Conservation (phyloP, 164 flowering plant genomes). For the Magnolia officinalis region DNA sequence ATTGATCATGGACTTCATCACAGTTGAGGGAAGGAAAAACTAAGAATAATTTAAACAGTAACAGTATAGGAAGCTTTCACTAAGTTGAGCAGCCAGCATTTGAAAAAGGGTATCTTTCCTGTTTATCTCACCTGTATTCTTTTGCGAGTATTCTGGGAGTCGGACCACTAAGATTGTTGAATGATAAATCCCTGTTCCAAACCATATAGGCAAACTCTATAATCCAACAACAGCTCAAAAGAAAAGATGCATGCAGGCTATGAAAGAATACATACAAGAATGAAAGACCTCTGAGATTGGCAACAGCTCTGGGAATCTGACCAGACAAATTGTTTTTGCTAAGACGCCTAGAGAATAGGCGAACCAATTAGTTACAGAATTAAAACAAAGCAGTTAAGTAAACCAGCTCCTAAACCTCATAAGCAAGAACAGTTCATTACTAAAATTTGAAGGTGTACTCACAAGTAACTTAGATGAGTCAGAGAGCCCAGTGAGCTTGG, state of each 20-base stretch:
- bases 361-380: slow-evolving; percentile 11
- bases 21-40: background rate
- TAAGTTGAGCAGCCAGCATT: background rate
- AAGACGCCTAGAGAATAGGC: slow-evolving; percentile 64
- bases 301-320: slow-evolving; percentile 64
- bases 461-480: slow-evolving; percentile 76
- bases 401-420: background rate
- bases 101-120: background rate
- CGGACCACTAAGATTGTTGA: slow-evolving; percentile 87
- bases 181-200: slow-evolving; percentile 76
- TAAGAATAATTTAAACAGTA: background rate
- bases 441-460: slow-evolving; percentile 27
- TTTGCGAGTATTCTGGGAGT: slow-evolving; percentile 77
- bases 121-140: slow-evolving; percentile 65
- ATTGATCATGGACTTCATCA: background rate
- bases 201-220: background rate
- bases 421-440: background rate
- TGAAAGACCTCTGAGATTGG: slow-evolving; percentile 74
- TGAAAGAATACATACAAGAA: slow-evolving; percentile 70
- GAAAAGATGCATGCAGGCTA: slow-evolving; percentile 2
- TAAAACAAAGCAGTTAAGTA: background rate
- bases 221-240: background rate
- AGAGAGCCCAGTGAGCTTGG: slow-evolving; percentile 78
- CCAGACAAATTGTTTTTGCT: slow-evolving; percentile 74
- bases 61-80: background rate